Conservation (phyloP, 2,329 filamentous ascomycete genomes). For the Pleurostoma richardsiae region DNA sequence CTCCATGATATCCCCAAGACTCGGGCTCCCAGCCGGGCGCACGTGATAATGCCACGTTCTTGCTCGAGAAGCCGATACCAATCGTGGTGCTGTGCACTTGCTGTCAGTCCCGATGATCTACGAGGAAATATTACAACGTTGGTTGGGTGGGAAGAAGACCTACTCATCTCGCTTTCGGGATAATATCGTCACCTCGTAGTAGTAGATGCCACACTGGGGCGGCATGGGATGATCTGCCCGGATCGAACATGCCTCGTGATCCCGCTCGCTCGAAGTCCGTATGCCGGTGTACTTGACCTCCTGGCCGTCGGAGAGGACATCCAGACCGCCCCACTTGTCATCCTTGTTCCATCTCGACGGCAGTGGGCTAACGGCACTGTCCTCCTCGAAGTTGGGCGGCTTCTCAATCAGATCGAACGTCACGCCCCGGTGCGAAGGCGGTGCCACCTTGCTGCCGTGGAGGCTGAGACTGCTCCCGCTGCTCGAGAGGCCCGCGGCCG, state of each 20-base stretch:
- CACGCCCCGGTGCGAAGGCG: conserved; percentile 66
- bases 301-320: conserved; percentile 67
- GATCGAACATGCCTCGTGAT: conserved; percentile 75
- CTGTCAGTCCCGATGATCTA: conserved; percentile 7
- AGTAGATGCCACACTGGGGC: conserved; percentile 86
- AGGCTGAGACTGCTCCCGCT: conserved; percentile 44
- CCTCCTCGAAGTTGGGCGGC: conserved; percentile 54
- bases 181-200: conserved; percentile 68
- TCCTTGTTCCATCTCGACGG: conserved; percentile 78
- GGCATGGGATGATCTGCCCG: conserved; percentile 85
- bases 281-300: conserved; percentile 59
- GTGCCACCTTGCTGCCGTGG: conserved; percentile 47
- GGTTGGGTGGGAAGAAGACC: conserved; percentile 19
- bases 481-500: conserved; percentile 47
- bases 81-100: conserved; percentile 47
- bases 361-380: conserved; percentile 57
- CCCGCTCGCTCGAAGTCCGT: conserved; percentile 43
- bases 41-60: conserved; percentile 46
- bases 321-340: conserved; percentile 70
- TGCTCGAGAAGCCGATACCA: conserved; percentile 57
- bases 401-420: conserved; percentile 83
- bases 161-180: conserved; percentile 51
- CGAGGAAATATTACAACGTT: too few relatives aligned
- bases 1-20: conserved; percentile 65
- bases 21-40: conserved; percentile 64